Conservation (phyloP, 73 alveolate species). For the Blepharisma stoltei region DNA sequence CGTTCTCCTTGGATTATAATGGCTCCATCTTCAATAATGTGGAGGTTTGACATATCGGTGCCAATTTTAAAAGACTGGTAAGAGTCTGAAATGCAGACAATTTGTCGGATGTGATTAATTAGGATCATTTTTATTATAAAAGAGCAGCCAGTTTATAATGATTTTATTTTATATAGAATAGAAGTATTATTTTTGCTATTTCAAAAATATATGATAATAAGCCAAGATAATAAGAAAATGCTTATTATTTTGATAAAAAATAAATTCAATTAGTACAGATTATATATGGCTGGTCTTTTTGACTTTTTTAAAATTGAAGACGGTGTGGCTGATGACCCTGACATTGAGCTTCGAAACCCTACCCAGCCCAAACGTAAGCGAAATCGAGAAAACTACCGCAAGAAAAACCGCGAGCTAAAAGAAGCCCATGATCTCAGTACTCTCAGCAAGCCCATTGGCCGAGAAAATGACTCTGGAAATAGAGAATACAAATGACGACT, state of each 20-base stretch:
- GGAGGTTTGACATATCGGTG: not conserved
- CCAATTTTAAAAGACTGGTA: not conserved
- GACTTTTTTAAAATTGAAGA: not conserved
- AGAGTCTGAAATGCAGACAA: not conserved
- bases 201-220: no score
- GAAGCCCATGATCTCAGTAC: not conserved
- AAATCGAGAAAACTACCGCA: not conserved
- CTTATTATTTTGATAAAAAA: no score
- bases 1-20: not conserved
- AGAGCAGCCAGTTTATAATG: no score
- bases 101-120: not conserved
- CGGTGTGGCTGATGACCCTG: slow-evolving; percentile 23
- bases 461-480: slow-evolving; percentile 90
- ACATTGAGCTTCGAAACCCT: slow-evolving; percentile 11
- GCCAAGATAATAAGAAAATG: no score
- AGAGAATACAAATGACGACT: slow-evolving; percentile 89
- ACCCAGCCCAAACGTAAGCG: not conserved
- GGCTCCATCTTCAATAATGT: not conserved
- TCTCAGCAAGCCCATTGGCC: slow-evolving; percentile 31
- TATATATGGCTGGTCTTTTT: not conserved
- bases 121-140: not conserved
- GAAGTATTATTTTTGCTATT: no score
- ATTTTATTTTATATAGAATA: no score
- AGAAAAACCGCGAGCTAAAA: not conserved
- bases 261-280: no score